Evolutionary conservation across 2,329 filamentous ascomycete genomes (phyloP).

Genomic region (Shiraia sp.): DNA sequence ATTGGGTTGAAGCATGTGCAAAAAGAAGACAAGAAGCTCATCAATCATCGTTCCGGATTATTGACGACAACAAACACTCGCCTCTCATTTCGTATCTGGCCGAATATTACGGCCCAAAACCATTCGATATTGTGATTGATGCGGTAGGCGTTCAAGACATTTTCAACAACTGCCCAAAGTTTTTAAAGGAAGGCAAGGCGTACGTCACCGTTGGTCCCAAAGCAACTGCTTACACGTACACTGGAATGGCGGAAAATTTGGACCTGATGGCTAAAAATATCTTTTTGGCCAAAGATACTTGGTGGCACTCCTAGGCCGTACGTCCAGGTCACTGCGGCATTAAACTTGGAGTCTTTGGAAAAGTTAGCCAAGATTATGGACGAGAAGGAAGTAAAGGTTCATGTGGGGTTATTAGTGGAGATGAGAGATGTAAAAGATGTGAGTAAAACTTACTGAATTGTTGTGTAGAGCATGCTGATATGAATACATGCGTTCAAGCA

Average conservation of each 20-base stretch:
- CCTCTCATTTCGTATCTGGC: constrained; percentile 8
- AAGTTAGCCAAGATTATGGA: constrained; percentile 10
- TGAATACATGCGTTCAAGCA: constrained; percentile 6
- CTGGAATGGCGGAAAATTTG: constrained; percentile 16
- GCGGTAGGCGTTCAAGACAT: constrained; percentile 18
- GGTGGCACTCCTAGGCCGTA: constrained; percentile 18
- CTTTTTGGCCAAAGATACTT: constrained; percentile 15
- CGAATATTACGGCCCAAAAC: constrained; percentile 1
- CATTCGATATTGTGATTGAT: constrained; percentile 20
- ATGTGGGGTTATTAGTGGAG: constrained; percentile 5
- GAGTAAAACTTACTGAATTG: not conserved
- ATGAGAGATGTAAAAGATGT: constrained; percentile 14
- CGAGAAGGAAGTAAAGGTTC: constrained; percentile 8
- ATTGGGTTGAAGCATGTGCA: constrained; percentile 48
- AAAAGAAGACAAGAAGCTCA: not conserved
- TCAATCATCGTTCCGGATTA: constrained; percentile 5
- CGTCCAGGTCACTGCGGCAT: constrained; percentile 11
- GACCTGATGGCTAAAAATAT: too few species aligned
- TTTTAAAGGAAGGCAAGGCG: constrained; percentile 14
- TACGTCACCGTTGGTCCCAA: constrained; percentile 19
- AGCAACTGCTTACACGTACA: constrained; percentile 6
- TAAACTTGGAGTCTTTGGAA: constrained; percentile 9
- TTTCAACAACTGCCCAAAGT: constrained; percentile 12
- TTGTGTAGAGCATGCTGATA: not conserved
- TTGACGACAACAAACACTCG: constrained; percentile 14